A percentile compares a stretch with the other conserved stretches of the same genome.
phyloP scores from a whole-genome alignment of 371 early-diverging fungal genomes.

The Smittium mucronatum region DNA sequence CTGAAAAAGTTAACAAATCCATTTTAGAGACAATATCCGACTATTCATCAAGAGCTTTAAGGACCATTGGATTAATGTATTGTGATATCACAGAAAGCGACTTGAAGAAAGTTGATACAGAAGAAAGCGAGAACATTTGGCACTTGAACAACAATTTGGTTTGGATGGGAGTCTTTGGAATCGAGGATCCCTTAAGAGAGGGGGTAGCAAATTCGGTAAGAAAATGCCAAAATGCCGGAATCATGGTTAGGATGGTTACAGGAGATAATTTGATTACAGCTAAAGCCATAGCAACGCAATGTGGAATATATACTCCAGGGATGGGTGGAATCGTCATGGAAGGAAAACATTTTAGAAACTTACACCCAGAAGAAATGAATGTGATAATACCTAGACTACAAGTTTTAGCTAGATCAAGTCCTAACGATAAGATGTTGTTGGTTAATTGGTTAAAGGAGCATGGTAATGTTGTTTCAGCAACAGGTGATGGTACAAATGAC shows the following conservation, averaged over 20 bases:
- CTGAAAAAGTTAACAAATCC: background rate
- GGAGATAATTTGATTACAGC: conserved; percentile 92
- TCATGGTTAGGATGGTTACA: conserved; percentile 91
- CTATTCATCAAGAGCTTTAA: conserved; percentile 79
- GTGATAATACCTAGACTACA: conserved; percentile 72
- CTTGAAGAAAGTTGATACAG: conserved; percentile 30
- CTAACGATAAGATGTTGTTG: conserved; percentile 86
- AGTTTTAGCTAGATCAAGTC: conserved; percentile 86
- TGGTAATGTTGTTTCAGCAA: conserved; percentile 95
- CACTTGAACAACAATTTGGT: conserved; percentile 38
- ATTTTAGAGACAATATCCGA: conserved; percentile 36
- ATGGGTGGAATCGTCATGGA: conserved; percentile 78
- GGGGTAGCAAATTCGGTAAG: conserved; percentile 78
- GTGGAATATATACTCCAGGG: conserved; percentile 61
- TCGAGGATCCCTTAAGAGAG: conserved; percentile 84
- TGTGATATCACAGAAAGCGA: conserved; percentile 50
- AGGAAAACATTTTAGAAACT: conserved; percentile 77
- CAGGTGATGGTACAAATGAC: conserved; percentile 97
- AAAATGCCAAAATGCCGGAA: conserved; percentile 73
- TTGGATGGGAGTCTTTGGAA: conserved; percentile 78
- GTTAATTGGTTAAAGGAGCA: conserved; percentile 70
- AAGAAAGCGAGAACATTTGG: conserved; percentile 31
- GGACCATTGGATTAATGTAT: conserved; percentile 81
- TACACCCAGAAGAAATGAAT: conserved; percentile 65
- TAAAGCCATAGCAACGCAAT: conserved; percentile 75